A percentile compares a stretch with the other conserved stretches of the same genome.
phyloP scores from a whole-genome alignment of 164 flowering plant species.

The Taxillus chinensis region DNA sequence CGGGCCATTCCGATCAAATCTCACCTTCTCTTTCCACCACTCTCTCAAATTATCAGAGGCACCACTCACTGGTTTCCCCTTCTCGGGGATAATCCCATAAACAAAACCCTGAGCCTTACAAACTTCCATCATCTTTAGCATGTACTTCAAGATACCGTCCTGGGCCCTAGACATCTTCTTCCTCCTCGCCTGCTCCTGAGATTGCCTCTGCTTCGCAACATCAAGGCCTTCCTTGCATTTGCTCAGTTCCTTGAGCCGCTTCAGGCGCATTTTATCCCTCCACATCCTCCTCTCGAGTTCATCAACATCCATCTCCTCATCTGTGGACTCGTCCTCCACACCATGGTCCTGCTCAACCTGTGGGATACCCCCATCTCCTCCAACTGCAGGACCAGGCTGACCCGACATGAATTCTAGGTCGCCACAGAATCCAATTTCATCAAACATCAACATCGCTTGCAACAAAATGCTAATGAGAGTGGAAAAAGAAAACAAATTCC shows the following conservation, averaged over 20 bases:
- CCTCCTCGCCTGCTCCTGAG: slow-evolving; percentile 72
- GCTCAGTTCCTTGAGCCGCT: slow-evolving; percentile 39
- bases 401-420: not conserved
- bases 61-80: slow-evolving; percentile 91
- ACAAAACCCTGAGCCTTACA: slow-evolving; percentile 90
- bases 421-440: not conserved
- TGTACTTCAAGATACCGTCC: slow-evolving; percentile 77
- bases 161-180: slow-evolving; percentile 90
- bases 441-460: not conserved
- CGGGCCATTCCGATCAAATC: slow-evolving; percentile 82
- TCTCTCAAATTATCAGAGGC: slow-evolving; percentile 80
- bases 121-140: slow-evolving; percentile 90
- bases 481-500: too few species aligned
- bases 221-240: slow-evolving; percentile 39
- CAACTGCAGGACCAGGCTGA: not conserved
- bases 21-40: slow-evolving; percentile 90
- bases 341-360: slow-evolving; percentile 31
- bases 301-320: slow-evolving; percentile 49
- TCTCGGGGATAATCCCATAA: slow-evolving; percentile 84
- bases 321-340: slow-evolving; percentile 37
- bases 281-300: slow-evolving; percentile 57
- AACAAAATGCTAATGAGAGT: not conserved
- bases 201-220: slow-evolving; percentile 35
- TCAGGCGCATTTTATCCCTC: slow-evolving; percentile 36
- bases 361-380: slow-evolving; percentile 11